phyloP scores from a whole-genome alignment of 495 filamentous ascomycete species.

The Lasiosphaeria hispida region DNA sequence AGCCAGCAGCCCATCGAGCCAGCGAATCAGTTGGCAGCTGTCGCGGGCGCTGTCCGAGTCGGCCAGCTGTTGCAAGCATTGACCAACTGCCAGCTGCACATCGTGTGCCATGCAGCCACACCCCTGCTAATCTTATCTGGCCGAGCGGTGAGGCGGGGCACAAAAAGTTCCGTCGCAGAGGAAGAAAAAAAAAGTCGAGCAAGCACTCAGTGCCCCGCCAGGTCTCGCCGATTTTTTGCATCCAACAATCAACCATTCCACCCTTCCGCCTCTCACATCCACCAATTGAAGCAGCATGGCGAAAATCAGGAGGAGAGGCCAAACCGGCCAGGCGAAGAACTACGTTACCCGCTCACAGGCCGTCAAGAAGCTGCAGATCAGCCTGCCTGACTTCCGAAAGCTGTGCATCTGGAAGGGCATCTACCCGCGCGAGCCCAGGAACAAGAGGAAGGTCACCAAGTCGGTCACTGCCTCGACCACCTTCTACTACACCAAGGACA shows the following conservation, averaged over 20 bases:
- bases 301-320: slow-evolving; percentile 93
- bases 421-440: slow-evolving; percentile 93
- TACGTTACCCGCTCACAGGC: slow-evolving; percentile 96
- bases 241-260: slow-evolving; percentile 2
- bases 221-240: not conserved
- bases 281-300: slow-evolving; percentile 55
- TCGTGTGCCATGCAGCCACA: slow-evolving; percentile 12
- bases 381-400: slow-evolving; percentile 92
- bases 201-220: slow-evolving; percentile 19
- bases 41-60: not conserved
- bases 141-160: slow-evolving; percentile 28
- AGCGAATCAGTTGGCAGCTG: slow-evolving; percentile 19
- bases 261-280: not conserved
- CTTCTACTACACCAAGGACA: slow-evolving; percentile 99
- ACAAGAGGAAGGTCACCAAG: slow-evolving; percentile 94
- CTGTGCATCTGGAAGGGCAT: slow-evolving; percentile 99
- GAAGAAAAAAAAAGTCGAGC: slow-evolving; percentile 39
- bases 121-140: slow-evolving; percentile 21
- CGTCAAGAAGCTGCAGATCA: slow-evolving; percentile 95
- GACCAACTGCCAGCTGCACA: not conserved
- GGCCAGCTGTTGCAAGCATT: not conserved
- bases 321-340: slow-evolving; percentile 92
- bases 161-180: slow-evolving; percentile 24
- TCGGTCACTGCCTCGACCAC: slow-evolving; percentile 85
- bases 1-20: slow-evolving; percentile 5